Conservation (phyloP, 306 rosid genomes). For the Begonia fuchsioides region DNA sequence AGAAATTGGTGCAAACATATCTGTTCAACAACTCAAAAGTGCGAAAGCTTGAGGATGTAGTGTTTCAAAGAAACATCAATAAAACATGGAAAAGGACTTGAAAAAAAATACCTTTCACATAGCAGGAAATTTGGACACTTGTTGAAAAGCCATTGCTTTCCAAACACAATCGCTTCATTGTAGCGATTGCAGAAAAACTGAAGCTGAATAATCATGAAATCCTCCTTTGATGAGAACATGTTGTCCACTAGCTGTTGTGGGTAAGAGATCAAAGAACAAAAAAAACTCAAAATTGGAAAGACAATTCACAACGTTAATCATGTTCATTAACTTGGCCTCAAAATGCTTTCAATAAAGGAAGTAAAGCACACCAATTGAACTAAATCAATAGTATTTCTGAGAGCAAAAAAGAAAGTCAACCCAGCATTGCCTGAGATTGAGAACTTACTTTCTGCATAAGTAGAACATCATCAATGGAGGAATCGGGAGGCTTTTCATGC, state of each 20-base stretch:
- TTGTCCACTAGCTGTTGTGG: constrained; percentile 28
- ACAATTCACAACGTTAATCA: no score
- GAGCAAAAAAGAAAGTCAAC: no score
- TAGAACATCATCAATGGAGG: no score
- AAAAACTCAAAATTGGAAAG: constrained; percentile 1
- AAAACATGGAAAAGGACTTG: neutral
- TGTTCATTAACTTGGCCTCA: no score
- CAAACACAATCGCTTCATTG: constrained; percentile 29
- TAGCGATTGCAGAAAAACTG: constrained; percentile 40
- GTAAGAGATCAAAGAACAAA: neutral
- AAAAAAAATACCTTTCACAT: constrained; percentile 38
- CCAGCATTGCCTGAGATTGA: no score
- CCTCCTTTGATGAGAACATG: constrained; percentile 28
- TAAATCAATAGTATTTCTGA: constrained; percentile 1
- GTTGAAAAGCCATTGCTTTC: constrained; percentile 44
- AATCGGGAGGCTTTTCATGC: no score
- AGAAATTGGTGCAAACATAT: neutral
- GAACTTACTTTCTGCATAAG: no score
- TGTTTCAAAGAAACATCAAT: neutral
- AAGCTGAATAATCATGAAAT: constrained; percentile 40
- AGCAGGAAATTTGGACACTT: constrained; percentile 39
- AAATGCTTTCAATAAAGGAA: neutral
- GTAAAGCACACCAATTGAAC: neutral
- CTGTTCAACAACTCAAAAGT: no score
- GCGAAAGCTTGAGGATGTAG: no score